Evolutionary conservation across 192 early-diverging fungal genomes (phyloP), one percentile per base, ranked within the genome.

Genomic region (Martensiomyces pterosporus): DNA sequence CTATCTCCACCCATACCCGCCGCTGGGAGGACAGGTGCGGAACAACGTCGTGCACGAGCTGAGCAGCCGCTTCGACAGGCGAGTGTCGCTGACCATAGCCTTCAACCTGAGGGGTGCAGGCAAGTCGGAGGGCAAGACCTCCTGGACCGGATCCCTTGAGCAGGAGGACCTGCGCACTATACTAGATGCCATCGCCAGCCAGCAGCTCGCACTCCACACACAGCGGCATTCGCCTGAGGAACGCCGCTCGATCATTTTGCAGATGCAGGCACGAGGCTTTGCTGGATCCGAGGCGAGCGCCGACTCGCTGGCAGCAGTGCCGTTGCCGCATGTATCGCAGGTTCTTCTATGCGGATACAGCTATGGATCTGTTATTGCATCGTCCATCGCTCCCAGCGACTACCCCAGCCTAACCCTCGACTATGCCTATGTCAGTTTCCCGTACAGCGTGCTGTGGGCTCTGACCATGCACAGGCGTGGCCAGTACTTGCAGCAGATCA

Each of bases 61-160:
- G 24, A 18, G 47, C 24, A 4, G 32, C 15, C 35, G 47, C 4
- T 39, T 64, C 16, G 55, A 45, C 51, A 39, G 41, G 24, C 56
- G 56, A 39, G 57, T 43, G 5, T 44, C 48, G 5, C 47, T 75
- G 34, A 46, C 65, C 7, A 24, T 75, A 7, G 55, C 65, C 9
- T 51, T 75, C 56, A 75, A 67, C 44, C 59, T 75, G 27, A 64
- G 71, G 52, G 71, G 71, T 39, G 71, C 71, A 16, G 65, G 71
- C n/a, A 39, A 57, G 24, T 75, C 71, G 22, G 60, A 68, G 49
- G 71, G 71, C 41, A 59, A 60, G 35, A 75, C 71, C 24, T 75
- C 71, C 26, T 75, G 71, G 71, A 75, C 71, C 35, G 71, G 71
- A 17, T 13, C 34, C 16, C 26, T 65, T 13, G 71, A 75, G 57